Percentiles rank a stretch among this genome's conserved stretches.
Evolutionary conservation across 2,329 filamentous ascomycete genomes (phyloP).

Genomic region (Colletotrichum karsti): DNA sequence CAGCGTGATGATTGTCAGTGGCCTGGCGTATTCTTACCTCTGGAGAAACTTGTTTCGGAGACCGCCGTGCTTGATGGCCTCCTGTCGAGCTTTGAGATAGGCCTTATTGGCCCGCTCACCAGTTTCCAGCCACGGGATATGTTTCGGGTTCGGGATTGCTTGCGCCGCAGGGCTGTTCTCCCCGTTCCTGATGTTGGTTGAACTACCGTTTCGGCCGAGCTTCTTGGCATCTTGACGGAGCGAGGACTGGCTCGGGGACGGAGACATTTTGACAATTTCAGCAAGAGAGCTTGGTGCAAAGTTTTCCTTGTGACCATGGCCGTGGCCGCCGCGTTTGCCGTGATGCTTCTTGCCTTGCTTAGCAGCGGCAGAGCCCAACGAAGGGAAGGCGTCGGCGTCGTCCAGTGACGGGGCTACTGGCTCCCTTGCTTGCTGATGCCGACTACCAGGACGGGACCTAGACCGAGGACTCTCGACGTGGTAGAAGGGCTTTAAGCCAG

Average conservation of each 20-base stretch:
- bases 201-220: constrained; percentile 69
- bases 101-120: constrained; percentile 90
- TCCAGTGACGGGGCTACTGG: constrained; percentile 80
- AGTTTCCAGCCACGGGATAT: constrained; percentile 96
- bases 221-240: constrained; percentile 69
- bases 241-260: constrained; percentile 75
- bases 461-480: constrained; percentile 71
- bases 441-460: constrained; percentile 85
- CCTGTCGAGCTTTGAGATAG: constrained; percentile 92
- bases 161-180: constrained; percentile 85
- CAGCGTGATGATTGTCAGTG: background rate
- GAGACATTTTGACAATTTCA: constrained; percentile 95
- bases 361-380: constrained; percentile 77
- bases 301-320: constrained; percentile 74
- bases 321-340: constrained; percentile 87
- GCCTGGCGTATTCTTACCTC: constrained; percentile 64
- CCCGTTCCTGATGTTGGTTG: constrained; percentile 69
- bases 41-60: constrained; percentile 97
- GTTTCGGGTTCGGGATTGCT: constrained; percentile 86
- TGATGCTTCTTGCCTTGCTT: constrained; percentile 92
- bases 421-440: constrained; percentile 74
- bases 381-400: constrained; percentile 95
- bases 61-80: constrained; percentile 97
- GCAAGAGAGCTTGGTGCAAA: constrained; percentile 80
- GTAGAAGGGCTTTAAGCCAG: constrained; percentile 73